These are phyloP conservation scores for Triticum urartu DNA, from an alignment of 176 grass and related monocot genomes.

Conservation along the genomic window DNA sequence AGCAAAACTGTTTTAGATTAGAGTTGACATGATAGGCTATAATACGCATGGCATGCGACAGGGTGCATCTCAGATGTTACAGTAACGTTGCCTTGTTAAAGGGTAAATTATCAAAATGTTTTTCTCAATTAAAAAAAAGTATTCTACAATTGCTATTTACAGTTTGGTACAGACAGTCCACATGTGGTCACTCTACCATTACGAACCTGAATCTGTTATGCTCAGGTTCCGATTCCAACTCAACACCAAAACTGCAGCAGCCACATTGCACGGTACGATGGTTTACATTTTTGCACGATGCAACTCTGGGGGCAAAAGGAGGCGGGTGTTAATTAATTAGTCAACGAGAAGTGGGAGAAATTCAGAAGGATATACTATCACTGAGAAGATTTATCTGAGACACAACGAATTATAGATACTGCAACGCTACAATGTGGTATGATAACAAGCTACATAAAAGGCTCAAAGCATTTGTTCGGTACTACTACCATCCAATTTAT, in stretches of 20 bases:
- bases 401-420: neutral
- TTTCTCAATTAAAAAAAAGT: neutral
- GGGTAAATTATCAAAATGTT: neutral
- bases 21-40: too few species aligned
- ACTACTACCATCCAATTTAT: neutral
- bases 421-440: neutral
- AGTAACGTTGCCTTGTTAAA: neutral
- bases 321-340: neutral
- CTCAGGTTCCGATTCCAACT: neutral
- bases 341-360: conserved; percentile 1
- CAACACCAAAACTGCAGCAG: conserved; percentile 24
- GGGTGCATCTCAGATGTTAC: neutral
- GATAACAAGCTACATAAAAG: neutral
- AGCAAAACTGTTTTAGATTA: too few species aligned
- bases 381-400: neutral
- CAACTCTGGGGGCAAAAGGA: neutral
- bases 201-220: neutral
- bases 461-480: neutral
- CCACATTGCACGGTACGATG: neutral
- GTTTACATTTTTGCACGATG: neutral
- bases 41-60: too few species aligned
- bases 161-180: conserved; percentile 24
- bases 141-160: conserved; percentile 28
- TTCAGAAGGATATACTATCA: conserved; percentile 2
- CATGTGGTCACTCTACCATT: conserved; percentile 5